A percentile compares a stretch with the other conserved stretches of the same genome.
Evolutionary conservation across 192 early-diverging fungal species (phyloP).

Genomic region (Gorgonomyces haynaldii): DNA sequence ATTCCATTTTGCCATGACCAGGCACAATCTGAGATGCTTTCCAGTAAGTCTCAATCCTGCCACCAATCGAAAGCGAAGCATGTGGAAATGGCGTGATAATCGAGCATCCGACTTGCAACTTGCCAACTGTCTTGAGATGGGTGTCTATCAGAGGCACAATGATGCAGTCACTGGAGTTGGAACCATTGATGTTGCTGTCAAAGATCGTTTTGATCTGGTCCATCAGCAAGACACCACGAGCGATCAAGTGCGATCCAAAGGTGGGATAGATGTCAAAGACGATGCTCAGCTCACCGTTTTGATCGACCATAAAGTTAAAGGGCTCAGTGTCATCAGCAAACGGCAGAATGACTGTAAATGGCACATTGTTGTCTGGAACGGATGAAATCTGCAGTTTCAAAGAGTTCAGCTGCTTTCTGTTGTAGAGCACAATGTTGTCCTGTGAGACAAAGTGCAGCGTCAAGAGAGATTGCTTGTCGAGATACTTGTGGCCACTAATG

Average conservation of each 20-base stretch:
- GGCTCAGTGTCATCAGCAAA: conserved; percentile 68
- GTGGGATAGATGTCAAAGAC: conserved; percentile 95
- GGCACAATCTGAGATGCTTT: conserved; percentile 78
- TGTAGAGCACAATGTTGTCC: conserved; percentile 16
- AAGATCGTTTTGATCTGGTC: conserved; percentile 39
- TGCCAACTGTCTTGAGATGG: conserved; percentile 84
- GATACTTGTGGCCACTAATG: conserved; percentile 78
- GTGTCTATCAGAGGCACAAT: conserved; percentile 76
- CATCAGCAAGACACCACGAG: conserved; percentile 69
- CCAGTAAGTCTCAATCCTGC: conserved; percentile 97
- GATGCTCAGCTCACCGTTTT: conserved; percentile 39
- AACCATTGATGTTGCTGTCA: conserved; percentile 8
- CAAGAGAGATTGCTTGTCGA: conserved; percentile 80
- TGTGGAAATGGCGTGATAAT: conserved; percentile 82
- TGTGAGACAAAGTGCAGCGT: conserved; percentile 49
- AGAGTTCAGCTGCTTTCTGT: conserved; percentile 43
- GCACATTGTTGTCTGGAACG: conserved; percentile 81
- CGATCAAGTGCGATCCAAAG: conserved; percentile 90
- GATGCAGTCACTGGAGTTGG: conserved; percentile 16
- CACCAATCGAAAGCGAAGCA: conserved; percentile 82
- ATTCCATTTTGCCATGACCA: conserved; percentile 11
- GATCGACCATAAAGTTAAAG: conserved; percentile 76
- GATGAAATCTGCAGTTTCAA: conserved; percentile 76
- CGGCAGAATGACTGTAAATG: conserved; percentile 83
- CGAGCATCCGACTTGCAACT: conserved; percentile 70